A percentile compares a stretch with the other conserved stretches of the same genome.
Conservation (phyloP, 2,329 filamentous ascomycete genomes). For the Curvularia hawaiiensis region DNA sequence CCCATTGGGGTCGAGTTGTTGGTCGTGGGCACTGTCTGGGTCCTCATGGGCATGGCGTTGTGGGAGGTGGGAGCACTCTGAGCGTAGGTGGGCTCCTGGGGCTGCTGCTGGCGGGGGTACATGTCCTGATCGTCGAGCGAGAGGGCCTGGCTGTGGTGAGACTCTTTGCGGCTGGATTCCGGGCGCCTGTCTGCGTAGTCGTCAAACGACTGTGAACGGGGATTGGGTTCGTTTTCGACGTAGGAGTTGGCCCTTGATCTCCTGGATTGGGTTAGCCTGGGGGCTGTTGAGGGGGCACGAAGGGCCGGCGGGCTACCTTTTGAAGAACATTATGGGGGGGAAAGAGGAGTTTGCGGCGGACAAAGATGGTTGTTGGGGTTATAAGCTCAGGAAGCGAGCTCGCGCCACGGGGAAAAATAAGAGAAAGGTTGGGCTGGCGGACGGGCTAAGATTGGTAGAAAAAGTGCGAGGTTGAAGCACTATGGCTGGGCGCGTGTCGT, state of each 20-base stretch:
- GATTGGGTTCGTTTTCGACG: constrained; percentile 53
- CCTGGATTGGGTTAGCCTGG: constrained; percentile 30
- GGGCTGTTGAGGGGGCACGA: background rate
- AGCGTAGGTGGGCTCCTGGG: constrained; percentile 44
- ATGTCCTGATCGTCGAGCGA: constrained; percentile 46
- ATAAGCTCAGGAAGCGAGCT: constrained; percentile 31
- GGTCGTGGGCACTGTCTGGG: constrained; percentile 32
- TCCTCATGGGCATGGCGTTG: constrained; percentile 30
- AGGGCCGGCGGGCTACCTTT: constrained; percentile 25
- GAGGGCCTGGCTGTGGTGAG: constrained; percentile 36
- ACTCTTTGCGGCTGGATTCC: constrained; percentile 47
- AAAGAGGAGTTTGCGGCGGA: constrained; percentile 23
- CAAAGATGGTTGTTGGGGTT: constrained; percentile 26
- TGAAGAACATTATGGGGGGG: constrained; percentile 54
- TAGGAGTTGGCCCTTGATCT: constrained; percentile 54
- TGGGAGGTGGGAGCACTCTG: constrained; percentile 27
- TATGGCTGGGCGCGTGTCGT: constrained; percentile 4
- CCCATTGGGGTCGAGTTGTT: constrained; percentile 29
- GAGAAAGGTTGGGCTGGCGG: constrained; percentile 22
- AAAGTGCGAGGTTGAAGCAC: constrained; percentile 22
- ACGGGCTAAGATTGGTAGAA: constrained; percentile 19
- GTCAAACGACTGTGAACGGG: constrained; percentile 48
- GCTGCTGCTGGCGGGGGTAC: constrained; percentile 52
- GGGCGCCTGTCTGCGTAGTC: constrained; percentile 49
- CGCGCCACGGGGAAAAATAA: constrained; percentile 17